Conservation (phyloP, 2,329 filamentous ascomycete species). For the Botryotinia globosa region DNA sequence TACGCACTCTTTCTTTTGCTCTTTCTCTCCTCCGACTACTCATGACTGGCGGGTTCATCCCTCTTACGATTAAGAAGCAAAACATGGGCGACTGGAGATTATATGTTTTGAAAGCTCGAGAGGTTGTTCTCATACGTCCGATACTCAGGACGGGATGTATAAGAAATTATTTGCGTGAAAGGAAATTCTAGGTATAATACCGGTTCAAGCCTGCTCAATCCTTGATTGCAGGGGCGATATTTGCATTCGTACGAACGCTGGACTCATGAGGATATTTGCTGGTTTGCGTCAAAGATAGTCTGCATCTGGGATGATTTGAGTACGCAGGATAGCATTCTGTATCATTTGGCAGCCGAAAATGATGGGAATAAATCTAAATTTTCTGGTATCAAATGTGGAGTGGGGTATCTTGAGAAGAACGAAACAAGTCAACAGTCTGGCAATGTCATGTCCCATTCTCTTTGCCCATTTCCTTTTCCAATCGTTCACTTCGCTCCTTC, state of each 20-base stretch:
- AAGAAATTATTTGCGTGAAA: background rate
- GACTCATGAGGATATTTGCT: background rate
- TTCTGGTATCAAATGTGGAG: background rate
- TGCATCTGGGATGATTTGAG: background rate
- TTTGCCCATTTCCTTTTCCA: conserved; percentile 4
- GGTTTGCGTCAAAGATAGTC: background rate
- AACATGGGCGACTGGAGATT: background rate
- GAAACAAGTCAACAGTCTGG: background rate
- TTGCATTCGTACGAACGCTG: background rate
- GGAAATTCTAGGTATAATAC: background rate
- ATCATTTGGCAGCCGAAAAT: background rate
- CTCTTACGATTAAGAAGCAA: background rate
- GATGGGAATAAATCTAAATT: background rate
- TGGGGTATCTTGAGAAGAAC: conserved; percentile 6
- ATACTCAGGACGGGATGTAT: background rate
- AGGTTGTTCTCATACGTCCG: background rate
- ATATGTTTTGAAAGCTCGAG: background rate
- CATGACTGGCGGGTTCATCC: background rate
- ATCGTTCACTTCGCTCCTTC: conserved; percentile 31
- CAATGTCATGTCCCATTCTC: background rate
- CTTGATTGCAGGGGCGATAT: background rate
- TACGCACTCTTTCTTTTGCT: background rate
- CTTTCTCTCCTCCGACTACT: background rate
- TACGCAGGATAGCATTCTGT: background rate
- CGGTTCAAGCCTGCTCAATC: background rate